These are phyloP conservation scores for Flammula alnicola DNA, from an alignment of 1,284 basidiomycete species.

Conservation along the genomic window DNA sequence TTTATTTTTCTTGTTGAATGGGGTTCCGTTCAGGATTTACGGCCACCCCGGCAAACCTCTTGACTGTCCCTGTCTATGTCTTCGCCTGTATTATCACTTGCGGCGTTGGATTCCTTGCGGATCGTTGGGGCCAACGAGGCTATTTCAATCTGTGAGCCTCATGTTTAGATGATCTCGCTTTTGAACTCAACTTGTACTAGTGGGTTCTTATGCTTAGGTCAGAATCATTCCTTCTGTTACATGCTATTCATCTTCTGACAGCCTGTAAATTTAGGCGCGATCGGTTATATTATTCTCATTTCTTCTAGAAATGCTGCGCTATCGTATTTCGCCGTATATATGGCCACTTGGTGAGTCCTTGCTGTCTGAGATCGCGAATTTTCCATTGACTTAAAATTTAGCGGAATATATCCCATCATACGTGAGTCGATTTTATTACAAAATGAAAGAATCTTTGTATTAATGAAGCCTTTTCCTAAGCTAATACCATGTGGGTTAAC, in stretches of 20 bases:
- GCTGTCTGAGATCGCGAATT: not conserved
- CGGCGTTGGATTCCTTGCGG: constrained; percentile 61
- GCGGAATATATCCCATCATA: too few relatives aligned
- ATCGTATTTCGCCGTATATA: constrained; percentile 71
- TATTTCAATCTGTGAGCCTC: constrained; percentile 60
- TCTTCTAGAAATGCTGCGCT: constrained; percentile 62
- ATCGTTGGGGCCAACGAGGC: constrained; percentile 61
- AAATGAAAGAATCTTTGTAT: too few relatives aligned
- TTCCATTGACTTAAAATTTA: too few relatives aligned
- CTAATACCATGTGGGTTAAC: too few relatives aligned
- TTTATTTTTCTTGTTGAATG: not conserved
- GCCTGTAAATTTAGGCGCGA: too few relatives aligned
- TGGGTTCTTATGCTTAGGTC: constrained; percentile 45
- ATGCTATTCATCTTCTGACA: too few relatives aligned
- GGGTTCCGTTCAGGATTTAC: constrained; percentile 50
- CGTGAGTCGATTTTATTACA: too few relatives aligned
- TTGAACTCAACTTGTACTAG: constrained; percentile 29
- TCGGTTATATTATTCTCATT: constrained; percentile 73
- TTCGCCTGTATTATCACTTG: constrained; percentile 69
- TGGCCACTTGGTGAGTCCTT: constrained; percentile 60
- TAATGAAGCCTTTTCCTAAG: too few relatives aligned
- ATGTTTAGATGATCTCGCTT: not conserved
- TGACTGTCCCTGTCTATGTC: constrained; percentile 73
- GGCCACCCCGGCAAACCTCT: constrained; percentile 71
- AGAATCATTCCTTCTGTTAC: constrained; percentile 15